Evolutionary conservation across 441 rosid species (phyloP), one percentile per base, ranked within the genome.

Genomic region (Mallotus repandus): DNA sequence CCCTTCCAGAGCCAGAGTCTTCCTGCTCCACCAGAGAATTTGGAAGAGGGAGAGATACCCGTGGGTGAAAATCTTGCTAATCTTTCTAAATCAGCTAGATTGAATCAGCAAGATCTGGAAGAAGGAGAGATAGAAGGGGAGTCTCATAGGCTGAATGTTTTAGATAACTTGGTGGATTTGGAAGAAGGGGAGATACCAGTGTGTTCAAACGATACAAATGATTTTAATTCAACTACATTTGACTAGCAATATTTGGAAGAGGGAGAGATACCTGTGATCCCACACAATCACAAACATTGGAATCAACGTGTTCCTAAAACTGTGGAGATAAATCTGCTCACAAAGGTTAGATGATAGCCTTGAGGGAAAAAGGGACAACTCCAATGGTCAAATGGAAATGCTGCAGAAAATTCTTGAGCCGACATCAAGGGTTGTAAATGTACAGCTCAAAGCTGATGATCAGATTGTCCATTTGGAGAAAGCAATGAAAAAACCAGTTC

Each of bases 11-110:
- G 67, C n/a, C 72, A 65, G 48, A 52, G 46, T 60, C 48, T 45
- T 65, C 48, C 63, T 0, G 5, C n/a, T 16, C 58, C 61, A 18
- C 63, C 38, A 18, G 25, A 7, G 18, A 59, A 64, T 16, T 45
- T 76, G 72, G 55, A 63, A 70, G 71, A 64, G 14, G 66, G 65
- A 38, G 74, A 64, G 49, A 70, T 64, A 54, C 70, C 21, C 4
- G 50, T 7, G 21, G 52, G 16, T 46, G 32, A 61, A 69, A 68
- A 49, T 32, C 8, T 18, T 62, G 32, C n/a, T 55, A 75, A 61
- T 18, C 3, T 6, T 68, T 63, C 54, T 12, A 55, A 53, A 43
- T 53, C 57, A 57, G 66, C 49, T 7, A 16, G 46, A 21, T 32
- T 22, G 7, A 58, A 66, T 35, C 29, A 29, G 48, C 66, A 58